These are phyloP conservation scores for Macrocybe gigantea DNA, from an alignment of 768 basidiomycete genomes.

Conservation along the genomic window DNA sequence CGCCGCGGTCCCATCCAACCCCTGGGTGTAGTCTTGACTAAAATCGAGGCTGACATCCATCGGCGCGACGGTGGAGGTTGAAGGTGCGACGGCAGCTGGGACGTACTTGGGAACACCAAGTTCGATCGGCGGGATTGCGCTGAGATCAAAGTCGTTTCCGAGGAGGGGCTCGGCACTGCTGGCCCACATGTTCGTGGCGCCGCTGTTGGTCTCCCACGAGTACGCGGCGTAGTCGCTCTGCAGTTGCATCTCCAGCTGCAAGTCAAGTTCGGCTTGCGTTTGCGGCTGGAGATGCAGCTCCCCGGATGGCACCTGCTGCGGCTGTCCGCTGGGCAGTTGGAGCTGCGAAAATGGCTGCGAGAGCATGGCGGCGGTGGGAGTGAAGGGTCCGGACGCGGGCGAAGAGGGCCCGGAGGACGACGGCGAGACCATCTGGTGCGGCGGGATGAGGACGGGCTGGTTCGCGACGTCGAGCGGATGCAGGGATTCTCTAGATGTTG, in stretches of 20 bases:
- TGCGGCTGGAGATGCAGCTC: constrained; percentile 19
- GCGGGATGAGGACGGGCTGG: constrained; percentile 32
- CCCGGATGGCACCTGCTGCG: neutral
- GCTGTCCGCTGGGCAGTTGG: constrained; percentile 12
- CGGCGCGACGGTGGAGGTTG: constrained; percentile 3
- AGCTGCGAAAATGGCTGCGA: constrained; percentile 21
- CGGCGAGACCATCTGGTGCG: constrained; percentile 44
- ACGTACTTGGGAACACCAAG: constrained; percentile 44
- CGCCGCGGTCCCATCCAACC: constrained; percentile 16
- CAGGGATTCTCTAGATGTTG: constrained; percentile 13
- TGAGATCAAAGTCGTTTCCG: constrained; percentile 64
- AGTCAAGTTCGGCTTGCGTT: constrained; percentile 28
- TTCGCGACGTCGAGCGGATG: constrained; percentile 40
- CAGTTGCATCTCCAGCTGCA: constrained; percentile 33
- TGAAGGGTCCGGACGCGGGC: constrained; percentile 43
- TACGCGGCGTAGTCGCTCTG: constrained; percentile 32
- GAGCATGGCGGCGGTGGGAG: constrained; percentile 32
- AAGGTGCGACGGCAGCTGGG: constrained; percentile 19
- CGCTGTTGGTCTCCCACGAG: constrained; percentile 24
- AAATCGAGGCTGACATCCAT: constrained; percentile 17
- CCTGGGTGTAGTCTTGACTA: constrained; percentile 25
- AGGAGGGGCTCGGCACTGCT: constrained; percentile 30
- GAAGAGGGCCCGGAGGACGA: constrained; percentile 49
- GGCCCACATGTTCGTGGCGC: constrained; percentile 20
- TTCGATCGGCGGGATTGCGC: constrained; percentile 59